A percentile compares a stretch with the other conserved stretches of the same genome.
Evolutionary conservation across 176 grass and related monocot genomes (phyloP).

Genomic region (Coix lacrymajobi): DNA sequence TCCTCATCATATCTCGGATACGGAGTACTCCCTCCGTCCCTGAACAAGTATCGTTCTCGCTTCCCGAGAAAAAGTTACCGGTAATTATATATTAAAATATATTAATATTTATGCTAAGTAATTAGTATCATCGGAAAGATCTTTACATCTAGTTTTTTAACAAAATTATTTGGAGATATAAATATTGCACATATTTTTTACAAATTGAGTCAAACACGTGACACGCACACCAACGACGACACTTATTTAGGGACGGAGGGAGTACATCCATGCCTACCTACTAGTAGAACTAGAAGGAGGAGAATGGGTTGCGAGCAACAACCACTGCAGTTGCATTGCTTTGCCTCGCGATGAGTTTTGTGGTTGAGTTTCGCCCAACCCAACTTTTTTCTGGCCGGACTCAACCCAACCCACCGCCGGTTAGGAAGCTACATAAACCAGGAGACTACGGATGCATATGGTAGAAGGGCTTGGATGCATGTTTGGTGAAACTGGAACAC

Average conservation of each 20-base stretch:
- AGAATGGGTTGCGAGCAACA: neutral
- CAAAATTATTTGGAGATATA: too few species aligned
- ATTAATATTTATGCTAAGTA: too few species aligned
- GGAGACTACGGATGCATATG: neutral
- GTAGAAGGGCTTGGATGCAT: neutral
- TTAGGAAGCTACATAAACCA: neutral
- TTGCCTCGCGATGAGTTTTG: neutral
- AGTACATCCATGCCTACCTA: neutral
- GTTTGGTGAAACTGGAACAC: neutral
- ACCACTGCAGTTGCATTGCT: neutral
- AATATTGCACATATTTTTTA: too few species aligned
- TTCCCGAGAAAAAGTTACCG: too few species aligned
- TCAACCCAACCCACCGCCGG: neutral
- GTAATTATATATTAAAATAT: too few species aligned
- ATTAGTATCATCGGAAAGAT: too few species aligned
- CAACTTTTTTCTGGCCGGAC: conserved; percentile 4
- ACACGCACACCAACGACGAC: too few species aligned
- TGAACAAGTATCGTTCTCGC: too few species aligned
- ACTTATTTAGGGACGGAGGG: too few species aligned
- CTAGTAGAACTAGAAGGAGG: neutral
- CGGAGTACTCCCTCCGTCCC: too few species aligned
- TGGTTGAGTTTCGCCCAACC: neutral
- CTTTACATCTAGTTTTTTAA: too few species aligned
- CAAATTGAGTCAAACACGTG: too few species aligned
- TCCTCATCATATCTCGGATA: neutral